These are phyloP conservation scores for Pyrenochaeta sp. DNA, from an alignment of 2,329 filamentous ascomycete species.

Conservation along the genomic window DNA sequence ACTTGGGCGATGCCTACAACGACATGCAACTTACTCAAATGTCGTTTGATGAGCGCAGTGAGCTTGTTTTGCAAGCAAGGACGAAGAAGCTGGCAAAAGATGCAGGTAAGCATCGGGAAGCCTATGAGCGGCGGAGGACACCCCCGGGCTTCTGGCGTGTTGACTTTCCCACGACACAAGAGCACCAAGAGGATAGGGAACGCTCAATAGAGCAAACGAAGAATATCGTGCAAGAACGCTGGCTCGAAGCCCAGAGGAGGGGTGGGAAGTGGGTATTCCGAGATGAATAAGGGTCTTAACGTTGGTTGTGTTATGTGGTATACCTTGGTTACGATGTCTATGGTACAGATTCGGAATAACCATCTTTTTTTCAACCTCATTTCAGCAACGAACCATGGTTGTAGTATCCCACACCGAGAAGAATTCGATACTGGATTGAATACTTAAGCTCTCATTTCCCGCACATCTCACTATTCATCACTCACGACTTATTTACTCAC, in stretches of 20 bases:
- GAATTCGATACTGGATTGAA: too few relatives aligned
- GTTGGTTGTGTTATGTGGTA: too few relatives aligned
- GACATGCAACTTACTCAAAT: slow-evolving; percentile 54
- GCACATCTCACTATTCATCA: too few relatives aligned
- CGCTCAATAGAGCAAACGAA: slow-evolving; percentile 70
- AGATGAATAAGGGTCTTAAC: slow-evolving; percentile 68
- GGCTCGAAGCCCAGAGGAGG: slow-evolving; percentile 80
- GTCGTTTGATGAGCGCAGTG: slow-evolving; percentile 66
- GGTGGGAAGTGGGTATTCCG: slow-evolving; percentile 81
- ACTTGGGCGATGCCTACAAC: slow-evolving; percentile 57
- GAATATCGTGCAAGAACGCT: slow-evolving; percentile 73
- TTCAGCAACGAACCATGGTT: too few relatives aligned
- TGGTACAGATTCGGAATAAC: too few relatives aligned
- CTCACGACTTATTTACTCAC: too few relatives aligned
- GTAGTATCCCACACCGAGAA: too few relatives aligned
- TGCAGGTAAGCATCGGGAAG: slow-evolving; percentile 78
- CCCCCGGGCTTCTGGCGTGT: slow-evolving; percentile 91
- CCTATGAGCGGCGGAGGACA: slow-evolving; percentile 72
- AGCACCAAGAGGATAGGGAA: slow-evolving; percentile 70
- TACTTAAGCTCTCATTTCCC: too few relatives aligned
- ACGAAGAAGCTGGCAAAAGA: slow-evolving; percentile 75
- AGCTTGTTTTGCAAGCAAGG: slow-evolving; percentile 77
- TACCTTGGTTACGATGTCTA: too few relatives aligned
- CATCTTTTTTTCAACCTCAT: too few relatives aligned
- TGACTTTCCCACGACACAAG: slow-evolving; percentile 89